These are phyloP conservation scores for Dovyalis caffra DNA, from an alignment of 345 rosid genomes.

Conservation along the genomic window DNA sequence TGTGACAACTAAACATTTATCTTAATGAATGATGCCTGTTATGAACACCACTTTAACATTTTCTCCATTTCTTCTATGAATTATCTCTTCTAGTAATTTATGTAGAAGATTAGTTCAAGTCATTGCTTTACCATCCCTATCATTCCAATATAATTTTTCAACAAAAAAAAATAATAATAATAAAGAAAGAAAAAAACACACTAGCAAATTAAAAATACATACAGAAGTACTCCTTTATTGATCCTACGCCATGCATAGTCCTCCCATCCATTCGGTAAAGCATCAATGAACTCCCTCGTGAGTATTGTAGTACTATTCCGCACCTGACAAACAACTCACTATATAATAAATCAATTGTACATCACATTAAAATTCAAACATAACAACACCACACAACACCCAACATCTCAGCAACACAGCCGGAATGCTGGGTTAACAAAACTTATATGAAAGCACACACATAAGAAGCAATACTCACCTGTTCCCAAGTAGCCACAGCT, in stretches of 20 bases:
- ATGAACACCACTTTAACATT: neutral
- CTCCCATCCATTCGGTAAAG: conserved; percentile 94
- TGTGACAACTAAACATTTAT: neutral
- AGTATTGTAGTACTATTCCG: conserved; percentile 87
- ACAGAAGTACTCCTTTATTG: conserved; percentile 88
- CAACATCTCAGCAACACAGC: neutral
- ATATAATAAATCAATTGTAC: conserved; percentile 43
- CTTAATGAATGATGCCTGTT: neutral
- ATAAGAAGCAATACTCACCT: conserved; percentile 34
- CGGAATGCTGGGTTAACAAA: neutral
- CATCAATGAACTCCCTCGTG: conserved; percentile 87
- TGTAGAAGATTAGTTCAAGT: neutral
- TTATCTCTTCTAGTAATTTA: conserved; percentile 6
- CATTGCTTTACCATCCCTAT: neutral
- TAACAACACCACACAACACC: neutral
- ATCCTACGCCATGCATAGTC: conserved; percentile 96
- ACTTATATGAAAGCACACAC: neutral
- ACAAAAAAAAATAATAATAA: neutral
- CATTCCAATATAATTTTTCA: neutral
- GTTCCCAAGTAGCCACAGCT: conserved; percentile 97
- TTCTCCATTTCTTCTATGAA: neutral
- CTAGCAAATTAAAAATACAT: conserved; percentile 28
- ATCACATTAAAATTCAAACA: conserved; percentile 19
- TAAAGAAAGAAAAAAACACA: no score
- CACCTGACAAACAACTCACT: conserved; percentile 67